These are phyloP conservation scores for Calonectria hongkongensis DNA, from an alignment of 2,329 filamentous ascomycete species.

Conservation along the genomic window DNA sequence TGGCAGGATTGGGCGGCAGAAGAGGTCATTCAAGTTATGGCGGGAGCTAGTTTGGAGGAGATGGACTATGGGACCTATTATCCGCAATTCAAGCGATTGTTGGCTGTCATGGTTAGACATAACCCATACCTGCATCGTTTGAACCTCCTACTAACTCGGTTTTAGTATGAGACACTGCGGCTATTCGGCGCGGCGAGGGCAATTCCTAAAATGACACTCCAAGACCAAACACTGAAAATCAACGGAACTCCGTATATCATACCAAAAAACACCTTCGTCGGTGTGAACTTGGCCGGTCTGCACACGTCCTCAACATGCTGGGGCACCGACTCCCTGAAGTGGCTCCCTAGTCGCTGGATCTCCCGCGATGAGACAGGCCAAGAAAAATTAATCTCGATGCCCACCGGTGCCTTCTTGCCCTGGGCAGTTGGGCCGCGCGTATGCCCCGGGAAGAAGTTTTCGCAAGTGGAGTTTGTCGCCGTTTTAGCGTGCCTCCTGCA, in stretches of 20 bases:
- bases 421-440: constrained; percentile 47
- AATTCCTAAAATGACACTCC: constrained; percentile 45
- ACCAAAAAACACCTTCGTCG: constrained; percentile 45
- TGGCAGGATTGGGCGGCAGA: constrained; percentile 67
- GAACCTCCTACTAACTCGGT: neutral
- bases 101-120: constrained; percentile 47
- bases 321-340: constrained; percentile 46
- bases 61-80: constrained; percentile 49
- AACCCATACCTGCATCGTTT: neutral
- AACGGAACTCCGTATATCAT: constrained; percentile 45
- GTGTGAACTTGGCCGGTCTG: constrained; percentile 46
- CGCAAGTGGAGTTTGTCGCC: constrained; percentile 52
- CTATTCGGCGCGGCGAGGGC: constrained; percentile 47
- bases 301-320: constrained; percentile 46
- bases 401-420: constrained; percentile 42
- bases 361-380: constrained; percentile 31
- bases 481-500: constrained; percentile 46
- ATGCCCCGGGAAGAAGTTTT: constrained; percentile 51
- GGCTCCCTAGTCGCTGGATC: constrained; percentile 51
- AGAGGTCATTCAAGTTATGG: constrained; percentile 54
- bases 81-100: constrained; percentile 46
- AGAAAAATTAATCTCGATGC: constrained; percentile 39
- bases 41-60: constrained; percentile 37
- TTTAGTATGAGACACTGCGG: constrained; percentile 47
- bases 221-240: constrained; percentile 43